These are phyloP conservation scores for Populus alba DNA, from an alignment of 345 rosid genomes.

Conservation along the genomic window DNA sequence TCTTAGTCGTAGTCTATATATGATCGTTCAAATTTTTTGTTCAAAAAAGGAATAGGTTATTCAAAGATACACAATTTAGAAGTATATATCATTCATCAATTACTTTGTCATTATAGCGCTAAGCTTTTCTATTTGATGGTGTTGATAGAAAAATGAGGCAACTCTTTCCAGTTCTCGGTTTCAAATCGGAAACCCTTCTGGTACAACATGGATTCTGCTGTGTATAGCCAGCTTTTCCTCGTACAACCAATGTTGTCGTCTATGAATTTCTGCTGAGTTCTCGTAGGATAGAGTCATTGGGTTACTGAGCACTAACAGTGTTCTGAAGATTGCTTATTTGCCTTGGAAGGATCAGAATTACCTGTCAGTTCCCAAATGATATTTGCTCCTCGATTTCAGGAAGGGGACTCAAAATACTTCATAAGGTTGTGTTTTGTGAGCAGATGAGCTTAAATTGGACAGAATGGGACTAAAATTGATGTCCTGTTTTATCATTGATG, in stretches of 20 bases:
- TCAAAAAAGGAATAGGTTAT: slow-evolving; percentile 2
- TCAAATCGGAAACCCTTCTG: neutral
- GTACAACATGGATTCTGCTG: neutral
- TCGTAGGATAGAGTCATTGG: too few species aligned
- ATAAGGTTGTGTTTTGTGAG: too few species aligned
- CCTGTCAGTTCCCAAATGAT: too few species aligned
- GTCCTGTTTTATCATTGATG: too few species aligned
- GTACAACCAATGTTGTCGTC: neutral
- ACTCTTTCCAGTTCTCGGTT: neutral
- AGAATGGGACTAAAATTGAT: too few species aligned
- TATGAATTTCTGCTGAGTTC: too few species aligned
- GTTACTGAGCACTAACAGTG: too few species aligned
- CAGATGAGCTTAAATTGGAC: too few species aligned
- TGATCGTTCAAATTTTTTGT: slow-evolving; percentile 9
- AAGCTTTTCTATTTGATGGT: neutral
- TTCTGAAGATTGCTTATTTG: too few species aligned
- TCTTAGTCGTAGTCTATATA: neutral
- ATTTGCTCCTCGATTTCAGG: too few species aligned
- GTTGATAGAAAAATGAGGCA: neutral
- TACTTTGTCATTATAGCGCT: neutral
- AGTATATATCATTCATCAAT: neutral
- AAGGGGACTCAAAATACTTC: too few species aligned
- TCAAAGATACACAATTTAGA: neutral
- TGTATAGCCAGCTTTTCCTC: neutral
- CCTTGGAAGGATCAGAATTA: too few species aligned